These are phyloP conservation scores for Zarea fungicola DNA, from an alignment of 2,329 filamentous ascomycete species.

Conservation along the genomic window DNA sequence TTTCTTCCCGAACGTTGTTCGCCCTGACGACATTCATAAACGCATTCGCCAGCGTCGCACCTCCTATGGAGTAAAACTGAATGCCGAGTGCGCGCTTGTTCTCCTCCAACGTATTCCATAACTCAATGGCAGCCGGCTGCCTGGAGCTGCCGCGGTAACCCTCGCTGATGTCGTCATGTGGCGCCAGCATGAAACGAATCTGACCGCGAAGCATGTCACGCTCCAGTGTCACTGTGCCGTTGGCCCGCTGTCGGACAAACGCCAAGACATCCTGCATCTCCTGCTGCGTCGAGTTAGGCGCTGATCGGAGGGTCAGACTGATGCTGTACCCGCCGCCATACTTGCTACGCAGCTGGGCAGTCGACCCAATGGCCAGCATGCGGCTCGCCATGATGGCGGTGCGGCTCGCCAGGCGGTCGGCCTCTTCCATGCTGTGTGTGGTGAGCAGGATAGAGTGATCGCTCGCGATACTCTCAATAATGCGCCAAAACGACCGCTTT, in stretches of 20 bases:
- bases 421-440: constrained; percentile 88
- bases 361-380: constrained; percentile 58
- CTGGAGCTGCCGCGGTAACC: too few species aligned
- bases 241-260: constrained; percentile 50
- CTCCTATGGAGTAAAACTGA: constrained; percentile 61
- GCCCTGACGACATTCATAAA: constrained; percentile 64
- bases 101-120: constrained; percentile 44
- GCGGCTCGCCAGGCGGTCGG: constrained; percentile 71
- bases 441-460: constrained; percentile 74
- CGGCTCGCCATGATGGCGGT: constrained; percentile 37
- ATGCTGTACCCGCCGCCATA: constrained; percentile 60
- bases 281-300: constrained; percentile 48
- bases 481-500: constrained; percentile 84
- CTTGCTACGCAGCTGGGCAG: constrained; percentile 49
- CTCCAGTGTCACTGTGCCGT: constrained; percentile 46
- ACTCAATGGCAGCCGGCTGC: constrained; percentile 12
- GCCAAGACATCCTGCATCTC: constrained; percentile 52
- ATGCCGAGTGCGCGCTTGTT: constrained; percentile 54
- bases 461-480: constrained; percentile 59
- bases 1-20: constrained; percentile 37
- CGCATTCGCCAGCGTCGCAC: constrained; percentile 64
- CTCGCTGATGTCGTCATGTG: too few species aligned
- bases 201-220: constrained; percentile 59
- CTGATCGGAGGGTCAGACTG: constrained; percentile 53
- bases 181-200: constrained; percentile 35